These are phyloP conservation scores for Leccinum rimulosum DNA, from an alignment of 768 basidiomycete genomes.

Conservation along the genomic window DNA sequence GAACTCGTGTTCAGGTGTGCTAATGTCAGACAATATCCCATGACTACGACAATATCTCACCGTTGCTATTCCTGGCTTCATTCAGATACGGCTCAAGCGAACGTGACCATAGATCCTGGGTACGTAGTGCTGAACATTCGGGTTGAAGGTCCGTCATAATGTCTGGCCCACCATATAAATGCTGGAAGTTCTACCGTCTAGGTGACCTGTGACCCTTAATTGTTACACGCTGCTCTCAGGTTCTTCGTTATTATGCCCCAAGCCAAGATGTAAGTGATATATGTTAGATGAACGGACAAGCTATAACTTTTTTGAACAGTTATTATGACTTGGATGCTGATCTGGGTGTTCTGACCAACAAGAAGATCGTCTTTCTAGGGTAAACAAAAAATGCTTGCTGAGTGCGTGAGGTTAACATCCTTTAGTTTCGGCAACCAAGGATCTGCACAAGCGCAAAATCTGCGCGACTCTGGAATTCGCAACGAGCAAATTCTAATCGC, in stretches of 20 bases:
- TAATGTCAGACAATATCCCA: slow-evolving; percentile 9
- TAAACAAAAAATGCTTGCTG: slow-evolving; percentile 20
- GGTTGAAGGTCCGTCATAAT: slow-evolving; percentile 2
- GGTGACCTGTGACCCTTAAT: background rate
- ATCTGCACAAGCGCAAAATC: slow-evolving; percentile 63
- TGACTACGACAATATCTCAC: slow-evolving; percentile 16
- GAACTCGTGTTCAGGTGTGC: slow-evolving; percentile 1
- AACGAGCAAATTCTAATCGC: slow-evolving; percentile 61
- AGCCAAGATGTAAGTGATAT: slow-evolving; percentile 52
- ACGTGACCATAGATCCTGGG: slow-evolving; percentile 8
- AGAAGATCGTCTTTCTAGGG: slow-evolving; percentile 62
- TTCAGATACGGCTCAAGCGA: slow-evolving; percentile 5
- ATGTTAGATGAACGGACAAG: background rate
- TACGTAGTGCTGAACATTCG: background rate
- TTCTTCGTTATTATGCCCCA: slow-evolving; percentile 25
- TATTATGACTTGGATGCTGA: slow-evolving; percentile 67
- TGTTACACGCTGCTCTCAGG: background rate
- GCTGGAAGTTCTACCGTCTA: background rate
- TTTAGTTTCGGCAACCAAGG: slow-evolving; percentile 63
- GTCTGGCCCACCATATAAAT: slow-evolving; percentile 3
- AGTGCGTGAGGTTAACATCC: background rate
- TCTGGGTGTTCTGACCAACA: slow-evolving; percentile 42
- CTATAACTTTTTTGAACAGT: slow-evolving; percentile 1
- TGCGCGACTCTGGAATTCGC: slow-evolving; percentile 60
- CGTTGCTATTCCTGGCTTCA: slow-evolving; percentile 3